Conservation (phyloP, 805 yeast species). For the Soucietia sequanensis region DNA sequence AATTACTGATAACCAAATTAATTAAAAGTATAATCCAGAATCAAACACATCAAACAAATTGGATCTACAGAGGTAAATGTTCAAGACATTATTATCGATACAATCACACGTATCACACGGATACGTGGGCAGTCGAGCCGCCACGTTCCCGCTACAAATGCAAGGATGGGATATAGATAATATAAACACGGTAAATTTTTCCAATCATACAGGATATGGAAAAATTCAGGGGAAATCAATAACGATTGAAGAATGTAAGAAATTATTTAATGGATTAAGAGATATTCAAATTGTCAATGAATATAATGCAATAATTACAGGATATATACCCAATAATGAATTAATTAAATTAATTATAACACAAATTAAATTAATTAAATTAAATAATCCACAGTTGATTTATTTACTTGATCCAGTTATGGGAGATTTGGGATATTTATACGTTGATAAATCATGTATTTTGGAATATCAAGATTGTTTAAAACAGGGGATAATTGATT, state of each 20-base stretch:
- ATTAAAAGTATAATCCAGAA: no score
- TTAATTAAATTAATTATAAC: conserved; percentile 39
- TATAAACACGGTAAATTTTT: conserved; percentile 81
- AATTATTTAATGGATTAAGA: conserved; percentile 55
- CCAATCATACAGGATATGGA: conserved; percentile 92
- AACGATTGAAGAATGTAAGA: conserved; percentile 43
- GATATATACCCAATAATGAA: conserved; percentile 62
- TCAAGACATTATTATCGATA: no score
- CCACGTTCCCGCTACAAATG: conserved; percentile 83
- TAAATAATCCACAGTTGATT: conserved; percentile 26
- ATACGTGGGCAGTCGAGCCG: conserved; percentile 89
- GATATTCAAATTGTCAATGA: conserved; percentile 30
- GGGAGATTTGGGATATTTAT: conserved; percentile 75
- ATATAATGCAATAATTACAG: conserved; percentile 61
- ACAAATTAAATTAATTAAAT: conserved; percentile 36
- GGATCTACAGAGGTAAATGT: no score
- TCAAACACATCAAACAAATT: no score
- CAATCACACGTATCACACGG: conserved; percentile 96
- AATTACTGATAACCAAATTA: no score
- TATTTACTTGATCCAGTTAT: conserved; percentile 77
- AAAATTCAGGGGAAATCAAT: conserved; percentile 57
- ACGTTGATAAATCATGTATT: conserved; percentile 54
- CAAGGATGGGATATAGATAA: conserved; percentile 93
- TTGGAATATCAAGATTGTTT: conserved; percentile 39
- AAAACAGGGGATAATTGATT: conserved; percentile 58